phyloP scores from a whole-genome alignment of 495 filamentous ascomycete species.

The Aspergillus leporis region DNA sequence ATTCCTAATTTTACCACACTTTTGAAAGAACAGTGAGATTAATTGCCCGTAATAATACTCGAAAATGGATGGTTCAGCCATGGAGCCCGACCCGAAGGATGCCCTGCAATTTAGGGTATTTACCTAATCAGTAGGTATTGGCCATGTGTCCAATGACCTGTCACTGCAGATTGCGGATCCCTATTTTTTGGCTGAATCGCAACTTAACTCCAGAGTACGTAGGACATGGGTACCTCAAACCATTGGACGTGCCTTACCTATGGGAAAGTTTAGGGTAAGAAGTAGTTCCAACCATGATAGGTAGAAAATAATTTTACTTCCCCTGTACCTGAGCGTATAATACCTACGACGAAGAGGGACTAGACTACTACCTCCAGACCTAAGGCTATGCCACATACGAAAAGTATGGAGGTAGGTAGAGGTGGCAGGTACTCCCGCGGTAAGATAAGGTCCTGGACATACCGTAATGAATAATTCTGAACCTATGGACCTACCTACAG shows the following conservation, averaged over 20 bases:
- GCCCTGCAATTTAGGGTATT: constrained; percentile 3
- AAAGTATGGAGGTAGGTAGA: too few relatives aligned
- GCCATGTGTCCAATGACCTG: constrained; percentile 6
- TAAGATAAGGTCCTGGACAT: not conserved
- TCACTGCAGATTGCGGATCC: not conserved
- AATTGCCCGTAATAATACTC: not conserved
- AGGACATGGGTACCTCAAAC: not conserved
- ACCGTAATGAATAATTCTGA: not conserved
- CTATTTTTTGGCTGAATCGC: not conserved
- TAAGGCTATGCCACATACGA: too few relatives aligned
- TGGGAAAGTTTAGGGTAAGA: not conserved
- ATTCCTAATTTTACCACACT: not conserved
- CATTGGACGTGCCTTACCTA: not conserved
- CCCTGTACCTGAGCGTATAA: not conserved
- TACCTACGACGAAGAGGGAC: not conserved
- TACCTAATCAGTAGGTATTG: constrained; percentile 1
- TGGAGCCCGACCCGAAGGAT: constrained; percentile 1
- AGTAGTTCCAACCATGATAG: not conserved
- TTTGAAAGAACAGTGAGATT: not conserved
- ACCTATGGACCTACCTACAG: too few relatives aligned
- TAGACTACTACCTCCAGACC: not conserved
- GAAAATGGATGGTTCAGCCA: not conserved
- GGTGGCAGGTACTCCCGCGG: not conserved
- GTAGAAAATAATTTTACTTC: not conserved
- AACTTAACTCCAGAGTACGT: not conserved